A percentile compares a stretch with the other conserved stretches of the same genome.
These are phyloP conservation scores for Pueraria montana DNA, from an alignment of 306 rosid species.

Conservation along the genomic window DNA sequence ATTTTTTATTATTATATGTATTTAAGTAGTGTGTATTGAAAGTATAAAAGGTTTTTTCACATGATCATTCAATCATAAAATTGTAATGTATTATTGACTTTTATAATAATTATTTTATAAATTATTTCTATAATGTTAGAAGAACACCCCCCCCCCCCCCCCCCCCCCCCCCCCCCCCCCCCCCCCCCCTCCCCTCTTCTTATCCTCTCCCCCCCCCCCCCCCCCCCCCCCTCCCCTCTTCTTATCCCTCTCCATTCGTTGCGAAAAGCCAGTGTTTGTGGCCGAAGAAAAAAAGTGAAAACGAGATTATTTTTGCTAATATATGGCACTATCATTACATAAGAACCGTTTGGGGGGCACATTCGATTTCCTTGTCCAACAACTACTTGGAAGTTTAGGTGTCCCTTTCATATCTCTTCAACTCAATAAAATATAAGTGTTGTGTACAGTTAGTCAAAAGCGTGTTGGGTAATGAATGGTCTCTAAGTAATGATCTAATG, in stretches of 20 bases:
- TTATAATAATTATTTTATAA: not conserved
- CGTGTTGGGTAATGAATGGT: not conserved
- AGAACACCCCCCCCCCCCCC: too few relatives aligned
- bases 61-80: not conserved
- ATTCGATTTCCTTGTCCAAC: not conserved
- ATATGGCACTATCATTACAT: not conserved
- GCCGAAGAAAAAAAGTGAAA: not conserved
- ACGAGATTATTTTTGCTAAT: not conserved
- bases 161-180: too few relatives aligned
- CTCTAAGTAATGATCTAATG: not conserved
- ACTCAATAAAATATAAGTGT: conserved; percentile 3
- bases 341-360: not conserved
- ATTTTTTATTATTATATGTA: not conserved
- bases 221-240: too few relatives aligned
- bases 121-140: not conserved
- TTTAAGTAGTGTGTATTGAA: not conserved
- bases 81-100: not conserved
- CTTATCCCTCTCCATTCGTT: too few relatives aligned
- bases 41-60: too few relatives aligned
- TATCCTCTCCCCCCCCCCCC: too few relatives aligned
- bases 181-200: too few relatives aligned
- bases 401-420: conserved; percentile 1
- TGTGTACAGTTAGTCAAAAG: not conserved
- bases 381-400: conserved; percentile 26
- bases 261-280: too few relatives aligned